Percentiles rank a stretch among this genome's conserved stretches.
phyloP scores from a whole-genome alignment of 441 rosid species.

The Erysimum cheiri region DNA sequence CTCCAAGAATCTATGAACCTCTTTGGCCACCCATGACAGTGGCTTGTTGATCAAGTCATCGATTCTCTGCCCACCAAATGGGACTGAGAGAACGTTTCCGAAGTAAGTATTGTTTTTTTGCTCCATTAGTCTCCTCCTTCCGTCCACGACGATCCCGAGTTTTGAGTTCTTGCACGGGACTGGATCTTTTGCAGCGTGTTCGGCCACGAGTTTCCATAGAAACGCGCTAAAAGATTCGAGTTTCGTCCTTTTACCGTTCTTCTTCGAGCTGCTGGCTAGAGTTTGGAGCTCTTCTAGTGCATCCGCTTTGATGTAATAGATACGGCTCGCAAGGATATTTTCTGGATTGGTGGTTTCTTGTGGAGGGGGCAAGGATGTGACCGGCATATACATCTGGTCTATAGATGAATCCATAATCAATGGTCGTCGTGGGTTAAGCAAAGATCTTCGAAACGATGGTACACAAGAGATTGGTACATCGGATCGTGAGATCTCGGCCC shows the following conservation, averaged over 20 bases:
- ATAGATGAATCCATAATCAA: slow-evolving; percentile 47
- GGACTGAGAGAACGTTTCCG: slow-evolving; percentile 79
- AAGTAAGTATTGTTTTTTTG: slow-evolving; percentile 49
- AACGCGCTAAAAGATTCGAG: slow-evolving; percentile 73
- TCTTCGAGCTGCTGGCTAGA: slow-evolving; percentile 50
- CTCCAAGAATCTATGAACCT: slow-evolving; percentile 64
- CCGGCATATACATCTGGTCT: slow-evolving; percentile 57
- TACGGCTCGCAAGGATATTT: slow-evolving; percentile 60
- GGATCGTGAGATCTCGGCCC: slow-evolving; percentile 67
- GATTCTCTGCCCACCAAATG: slow-evolving; percentile 53
- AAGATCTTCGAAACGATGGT: slow-evolving; percentile 74
- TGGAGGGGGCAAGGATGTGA: slow-evolving; percentile 57
- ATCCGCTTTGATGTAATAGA: slow-evolving; percentile 55
- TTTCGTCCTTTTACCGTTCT: slow-evolving; percentile 53
- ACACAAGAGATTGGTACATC: slow-evolving; percentile 45
- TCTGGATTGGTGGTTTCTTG: slow-evolving; percentile 31
- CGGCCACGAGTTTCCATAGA: slow-evolving; percentile 76
- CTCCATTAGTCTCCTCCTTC: slow-evolving; percentile 58
- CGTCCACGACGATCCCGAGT: slow-evolving; percentile 84
- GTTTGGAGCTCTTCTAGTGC: slow-evolving; percentile 58
- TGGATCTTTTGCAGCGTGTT: slow-evolving; percentile 35
- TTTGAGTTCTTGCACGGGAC: slow-evolving; percentile 38
- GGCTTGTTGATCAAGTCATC: slow-evolving; percentile 59
- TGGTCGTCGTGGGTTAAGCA: slow-evolving; percentile 71
- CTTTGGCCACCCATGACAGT: slow-evolving; percentile 61